Percentiles rank a stretch among this genome's conserved stretches.
phyloP scores from a whole-genome alignment of 148 eudicot genomes.

The Selenicereus undatus region DNA sequence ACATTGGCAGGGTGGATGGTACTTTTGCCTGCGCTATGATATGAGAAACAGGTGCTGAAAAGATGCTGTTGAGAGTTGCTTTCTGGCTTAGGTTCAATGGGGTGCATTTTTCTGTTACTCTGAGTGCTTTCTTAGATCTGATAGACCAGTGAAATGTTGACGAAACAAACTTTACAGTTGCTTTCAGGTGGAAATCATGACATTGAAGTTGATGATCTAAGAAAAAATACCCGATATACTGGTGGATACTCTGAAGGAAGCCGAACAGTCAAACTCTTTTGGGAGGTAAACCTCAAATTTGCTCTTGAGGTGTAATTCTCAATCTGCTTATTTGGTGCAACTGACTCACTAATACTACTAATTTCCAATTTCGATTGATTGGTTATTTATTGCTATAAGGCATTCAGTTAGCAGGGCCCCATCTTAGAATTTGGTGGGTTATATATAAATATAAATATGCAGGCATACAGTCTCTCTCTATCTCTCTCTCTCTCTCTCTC shows the following conservation, averaged over 20 bases:
- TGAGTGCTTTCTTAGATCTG: background rate
- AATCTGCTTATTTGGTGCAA: background rate
- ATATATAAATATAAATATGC: too few species aligned
- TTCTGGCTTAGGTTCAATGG: background rate
- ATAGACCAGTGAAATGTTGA: background rate
- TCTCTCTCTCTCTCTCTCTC: too few species aligned
- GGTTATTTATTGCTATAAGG: background rate
- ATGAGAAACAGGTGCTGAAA: too few species aligned
- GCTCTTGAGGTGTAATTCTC: background rate
- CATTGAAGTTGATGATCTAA: constrained; percentile 83
- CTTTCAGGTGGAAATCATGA: constrained; percentile 94
- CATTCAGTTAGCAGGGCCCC: background rate
- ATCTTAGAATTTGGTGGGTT: too few species aligned
- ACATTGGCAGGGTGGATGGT: too few species aligned
- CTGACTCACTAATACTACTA: background rate
- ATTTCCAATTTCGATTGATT: background rate
- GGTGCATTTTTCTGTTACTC: background rate
- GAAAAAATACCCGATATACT: constrained; percentile 72
- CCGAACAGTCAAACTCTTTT: constrained; percentile 82
- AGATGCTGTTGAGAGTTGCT: background rate
- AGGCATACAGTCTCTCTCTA: too few species aligned
- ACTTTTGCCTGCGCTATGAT: too few species aligned
- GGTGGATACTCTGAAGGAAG: constrained; percentile 94
- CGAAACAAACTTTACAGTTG: constrained; percentile 38
- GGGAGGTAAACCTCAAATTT: constrained; percentile 64